Evolutionary conservation across 2,329 filamentous ascomycete genomes (phyloP), one percentile per base, ranked within the genome.

Genomic region (Chalaropsis thielavioides): DNA sequence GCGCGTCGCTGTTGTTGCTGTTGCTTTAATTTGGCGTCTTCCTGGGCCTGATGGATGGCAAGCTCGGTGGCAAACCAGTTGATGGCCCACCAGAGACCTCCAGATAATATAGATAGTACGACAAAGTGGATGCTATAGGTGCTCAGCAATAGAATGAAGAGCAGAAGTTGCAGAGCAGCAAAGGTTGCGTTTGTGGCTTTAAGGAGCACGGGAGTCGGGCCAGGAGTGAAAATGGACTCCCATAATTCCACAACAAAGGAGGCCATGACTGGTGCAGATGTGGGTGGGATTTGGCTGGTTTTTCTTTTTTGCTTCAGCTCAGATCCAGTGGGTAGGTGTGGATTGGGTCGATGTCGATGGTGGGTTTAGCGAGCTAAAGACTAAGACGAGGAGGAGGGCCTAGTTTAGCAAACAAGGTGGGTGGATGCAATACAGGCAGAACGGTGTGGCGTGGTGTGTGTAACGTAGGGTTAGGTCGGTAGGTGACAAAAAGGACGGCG

Each of bases 61-160:
- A 85, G 73, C 76, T 85, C 92, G 58, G 77, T 77, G 64, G 90
- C 91, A 72, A 99, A 97, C 94, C 94, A 99, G 81, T 97, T 97
- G 77, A 97, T 92, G 66, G 88, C 84, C 78, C 83, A 91, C 94
- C 94, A 99, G 43, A 97, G 80, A 3, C 89, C 88, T 40, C 78
- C 92, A 68, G 85, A 90, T 10, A 99, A 79, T 66, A 86, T 71
- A 13, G 90, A 95, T 5, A 99, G 82, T 66, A 92, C 80, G 68
- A 90, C 74, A 72, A 96, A 96, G 79, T 97, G 94, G 69, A 95
- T 82, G 77, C 88, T 95, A 75, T 88, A 85, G 7, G 92, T 99
- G 65, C 84, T 86, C 69, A 90, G 67, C 63, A 97, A 82, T 68
- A 99, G 87, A 64, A 77, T 75, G 69, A 90, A 76, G 69, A 97